Base-by-base conservation (phyloP, 192 early-diverging fungal genomes). In the Coemansia sp. region DNA sequence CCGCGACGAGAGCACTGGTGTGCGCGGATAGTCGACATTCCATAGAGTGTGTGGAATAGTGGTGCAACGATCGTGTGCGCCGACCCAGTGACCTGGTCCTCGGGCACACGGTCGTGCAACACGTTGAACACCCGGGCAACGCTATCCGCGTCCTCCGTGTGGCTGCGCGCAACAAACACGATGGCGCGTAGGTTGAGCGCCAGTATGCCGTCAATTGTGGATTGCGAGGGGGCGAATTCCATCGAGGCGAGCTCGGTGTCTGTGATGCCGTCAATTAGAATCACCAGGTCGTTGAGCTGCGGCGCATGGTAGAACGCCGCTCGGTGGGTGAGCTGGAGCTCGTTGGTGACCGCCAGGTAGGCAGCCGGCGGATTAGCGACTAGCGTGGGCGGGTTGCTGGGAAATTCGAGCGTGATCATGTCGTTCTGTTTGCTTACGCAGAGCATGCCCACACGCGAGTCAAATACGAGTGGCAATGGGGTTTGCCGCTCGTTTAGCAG, bases 61-160 rank as follows among this genome's bases (percentile, higher is more conserved):
- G 58, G 53, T 4, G 54, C 65, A 21, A 67, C 50, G 12, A 53
- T 29, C 2, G 58, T 60, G 23, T 67, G 58, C 9, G 58, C 57
- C 8, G 65, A 67, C 20, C 65, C 75, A 3, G 60, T 70, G 15
- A 63, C 68, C 35, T 62, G 64, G 32, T 78, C 76, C 34, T 78
- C 76, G 6, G 29, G 47, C 1, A 50, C 8, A 5, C 12, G 21
- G 7, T 27, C 19, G 19, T 47, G n/a, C 4, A 10, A 15, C 6
- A 53, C 32, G 27, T 32, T 30, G 31, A 78, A 78, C 5, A 78
- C 58, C 8, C 75, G 64, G 15, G 60, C 23, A 14, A 68, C 8
- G 19, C 58, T 63, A 38, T 73, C 64, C 5, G 34, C 4, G 29
- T 51, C 4, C 31, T 11, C 30, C 8, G 14, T 9, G 15, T 29